These are phyloP conservation scores for Boletus subparvulus DNA, from an alignment of 768 basidiomycete species.

Conservation along the genomic window DNA sequence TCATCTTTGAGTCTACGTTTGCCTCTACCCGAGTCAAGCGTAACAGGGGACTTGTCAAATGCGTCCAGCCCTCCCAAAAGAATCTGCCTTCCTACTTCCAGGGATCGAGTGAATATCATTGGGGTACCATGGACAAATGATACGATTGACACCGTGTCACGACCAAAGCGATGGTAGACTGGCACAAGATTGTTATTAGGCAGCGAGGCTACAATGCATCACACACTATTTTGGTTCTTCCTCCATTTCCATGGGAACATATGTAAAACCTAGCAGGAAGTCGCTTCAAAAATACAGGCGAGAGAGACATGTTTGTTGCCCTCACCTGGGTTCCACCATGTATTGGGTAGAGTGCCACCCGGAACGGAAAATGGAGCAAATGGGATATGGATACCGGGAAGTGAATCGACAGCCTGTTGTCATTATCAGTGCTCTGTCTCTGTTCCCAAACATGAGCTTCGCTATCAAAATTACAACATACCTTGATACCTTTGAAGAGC, in stretches of 20 bases:
- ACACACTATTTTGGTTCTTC: slow-evolving; percentile 13
- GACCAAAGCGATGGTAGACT: slow-evolving; percentile 13
- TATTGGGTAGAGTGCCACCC: slow-evolving; percentile 1
- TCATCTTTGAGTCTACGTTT: too few relatives aligned
- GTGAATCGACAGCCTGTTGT: slow-evolving; percentile 5
- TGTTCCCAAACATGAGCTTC: too few relatives aligned
- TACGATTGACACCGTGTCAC: slow-evolving; percentile 20
- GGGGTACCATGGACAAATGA: slow-evolving; percentile 15
- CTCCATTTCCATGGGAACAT: slow-evolving; percentile 23
- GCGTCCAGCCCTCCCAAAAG: slow-evolving; percentile 6
- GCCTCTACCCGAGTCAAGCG: too few relatives aligned
- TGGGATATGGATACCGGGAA: slow-evolving; percentile 17
- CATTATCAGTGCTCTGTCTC: background rate
- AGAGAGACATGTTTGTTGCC: background rate
- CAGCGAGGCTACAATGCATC: background rate
- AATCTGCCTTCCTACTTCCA: slow-evolving; percentile 14
- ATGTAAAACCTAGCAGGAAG: background rate
- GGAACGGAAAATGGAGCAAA: slow-evolving; percentile 10
- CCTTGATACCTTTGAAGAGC: slow-evolving; percentile 15
- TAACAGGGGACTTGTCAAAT: slow-evolving; percentile 7
- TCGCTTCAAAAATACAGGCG: background rate
- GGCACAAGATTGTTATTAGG: background rate
- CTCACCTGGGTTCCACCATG: slow-evolving; percentile 23
- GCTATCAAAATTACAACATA: background rate
- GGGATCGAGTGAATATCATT: slow-evolving; percentile 17